phyloP scores from a whole-genome alignment of 441 rosid genomes.

The Gossypium lobatum region DNA sequence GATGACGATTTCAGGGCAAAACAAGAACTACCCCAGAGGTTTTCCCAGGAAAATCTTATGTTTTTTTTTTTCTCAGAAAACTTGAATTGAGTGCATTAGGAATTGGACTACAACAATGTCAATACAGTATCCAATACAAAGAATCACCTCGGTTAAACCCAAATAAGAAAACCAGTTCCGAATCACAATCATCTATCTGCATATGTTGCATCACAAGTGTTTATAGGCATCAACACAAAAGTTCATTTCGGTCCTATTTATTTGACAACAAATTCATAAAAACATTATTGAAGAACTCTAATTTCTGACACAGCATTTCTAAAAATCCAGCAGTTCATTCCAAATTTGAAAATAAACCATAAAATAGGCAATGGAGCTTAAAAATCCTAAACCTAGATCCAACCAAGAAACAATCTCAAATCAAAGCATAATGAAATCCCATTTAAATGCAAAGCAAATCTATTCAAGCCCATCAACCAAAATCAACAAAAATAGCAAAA shows the following conservation, averaged over 20 bases:
- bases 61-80: neutral
- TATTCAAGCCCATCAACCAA: slow-evolving; percentile 2
- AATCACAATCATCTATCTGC: neutral
- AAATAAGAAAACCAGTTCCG: neutral
- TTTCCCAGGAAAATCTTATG: neutral
- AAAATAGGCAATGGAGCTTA: neutral
- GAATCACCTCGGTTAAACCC: neutral
- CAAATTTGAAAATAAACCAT: neutral
- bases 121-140: neutral
- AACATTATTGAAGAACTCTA: neutral
- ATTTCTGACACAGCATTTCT: neutral
- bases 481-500: slow-evolving; percentile 2
- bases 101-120: neutral
- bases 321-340: neutral
- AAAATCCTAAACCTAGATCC: neutral
- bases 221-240: neutral
- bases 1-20: neutral
- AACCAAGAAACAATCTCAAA: neutral
- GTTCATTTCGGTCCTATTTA: neutral
- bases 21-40: neutral
- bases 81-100: neutral
- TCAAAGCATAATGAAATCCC: neutral
- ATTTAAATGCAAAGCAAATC: neutral
- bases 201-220: neutral
- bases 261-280: neutral